phyloP scores from a whole-genome alignment of 768 basidiomycete genomes.

The Tricholoma sp. region DNA sequence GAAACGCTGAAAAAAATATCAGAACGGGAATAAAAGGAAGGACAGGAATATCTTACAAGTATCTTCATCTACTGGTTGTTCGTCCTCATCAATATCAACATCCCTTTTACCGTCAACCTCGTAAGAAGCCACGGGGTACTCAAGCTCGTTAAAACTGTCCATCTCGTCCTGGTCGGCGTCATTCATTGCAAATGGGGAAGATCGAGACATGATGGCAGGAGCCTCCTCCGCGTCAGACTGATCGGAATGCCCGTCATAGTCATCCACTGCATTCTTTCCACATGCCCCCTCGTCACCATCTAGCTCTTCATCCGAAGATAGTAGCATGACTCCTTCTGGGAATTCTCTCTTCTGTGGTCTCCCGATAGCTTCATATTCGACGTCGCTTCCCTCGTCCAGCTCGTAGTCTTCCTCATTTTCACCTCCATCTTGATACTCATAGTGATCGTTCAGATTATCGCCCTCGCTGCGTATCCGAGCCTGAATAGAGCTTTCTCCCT shows the following conservation, averaged over 20 bases:
- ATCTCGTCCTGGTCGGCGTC: background rate
- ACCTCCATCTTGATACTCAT: conserved; percentile 14
- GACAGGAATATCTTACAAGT: conserved; percentile 7
- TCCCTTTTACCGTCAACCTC: conserved; percentile 4
- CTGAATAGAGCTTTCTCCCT: conserved; percentile 22
- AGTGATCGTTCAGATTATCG: conserved; percentile 7
- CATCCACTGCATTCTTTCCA: background rate
- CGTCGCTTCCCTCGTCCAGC: conserved; percentile 15
- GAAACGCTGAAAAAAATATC: background rate
- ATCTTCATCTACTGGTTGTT: conserved; percentile 12
- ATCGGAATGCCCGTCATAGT: conserved; percentile 7
- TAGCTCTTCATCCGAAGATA: conserved; percentile 14
- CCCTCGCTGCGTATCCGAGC: conserved; percentile 17
- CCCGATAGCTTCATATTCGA: background rate
- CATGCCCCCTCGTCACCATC: conserved; percentile 10
- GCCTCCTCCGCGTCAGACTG: background rate
- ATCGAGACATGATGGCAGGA: background rate
- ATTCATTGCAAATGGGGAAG: background rate
- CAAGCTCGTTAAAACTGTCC: conserved; percentile 3
- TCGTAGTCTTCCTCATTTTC: conserved; percentile 14
- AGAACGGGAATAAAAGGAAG: background rate
- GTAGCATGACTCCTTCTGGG: background rate
- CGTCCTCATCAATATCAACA: conserved; percentile 13
- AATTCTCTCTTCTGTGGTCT: background rate
- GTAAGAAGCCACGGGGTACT: background rate